Percentiles rank a stretch among this genome's conserved stretches.
Conservation (phyloP, 192 early-diverging fungal genomes). For the Coemansia sp. region DNA sequence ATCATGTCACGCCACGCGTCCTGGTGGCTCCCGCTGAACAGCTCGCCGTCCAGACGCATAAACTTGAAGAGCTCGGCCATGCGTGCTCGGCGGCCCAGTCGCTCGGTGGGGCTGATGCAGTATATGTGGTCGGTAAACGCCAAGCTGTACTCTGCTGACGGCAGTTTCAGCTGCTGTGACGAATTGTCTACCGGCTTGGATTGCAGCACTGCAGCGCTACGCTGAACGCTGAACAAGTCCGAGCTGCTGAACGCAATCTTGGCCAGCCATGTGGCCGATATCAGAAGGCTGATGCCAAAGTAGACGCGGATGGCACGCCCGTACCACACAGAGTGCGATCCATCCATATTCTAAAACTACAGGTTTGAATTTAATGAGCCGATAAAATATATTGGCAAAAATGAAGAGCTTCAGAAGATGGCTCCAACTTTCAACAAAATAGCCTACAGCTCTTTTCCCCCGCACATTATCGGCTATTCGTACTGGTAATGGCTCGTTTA, state of each 20-base stretch:
- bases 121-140: constrained; percentile 49
- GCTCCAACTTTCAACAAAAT: no score
- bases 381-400: neutral
- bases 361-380: no score
- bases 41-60: constrained; percentile 28
- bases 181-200: no score
- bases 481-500: no score
- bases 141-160: neutral
- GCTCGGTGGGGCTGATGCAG: constrained; percentile 25
- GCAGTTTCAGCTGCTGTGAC: no score
- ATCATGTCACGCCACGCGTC: constrained; percentile 49
- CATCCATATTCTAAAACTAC: no score
- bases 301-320: constrained; percentile 46
- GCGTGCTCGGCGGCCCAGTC: constrained; percentile 29
- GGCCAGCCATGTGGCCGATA: constrained; percentile 33
- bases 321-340: constrained; percentile 37
- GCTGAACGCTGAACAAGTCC: no score
- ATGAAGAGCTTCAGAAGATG: neutral
- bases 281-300: constrained; percentile 29
- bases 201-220: no score
- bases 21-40: constrained; percentile 31
- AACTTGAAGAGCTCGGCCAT: constrained; percentile 37
- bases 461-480: no score
- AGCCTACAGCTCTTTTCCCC: no score
- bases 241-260: constrained; percentile 17